Base-by-base conservation (phyloP, 75 land plant species). In the Selaginella moellendorffii region DNA sequence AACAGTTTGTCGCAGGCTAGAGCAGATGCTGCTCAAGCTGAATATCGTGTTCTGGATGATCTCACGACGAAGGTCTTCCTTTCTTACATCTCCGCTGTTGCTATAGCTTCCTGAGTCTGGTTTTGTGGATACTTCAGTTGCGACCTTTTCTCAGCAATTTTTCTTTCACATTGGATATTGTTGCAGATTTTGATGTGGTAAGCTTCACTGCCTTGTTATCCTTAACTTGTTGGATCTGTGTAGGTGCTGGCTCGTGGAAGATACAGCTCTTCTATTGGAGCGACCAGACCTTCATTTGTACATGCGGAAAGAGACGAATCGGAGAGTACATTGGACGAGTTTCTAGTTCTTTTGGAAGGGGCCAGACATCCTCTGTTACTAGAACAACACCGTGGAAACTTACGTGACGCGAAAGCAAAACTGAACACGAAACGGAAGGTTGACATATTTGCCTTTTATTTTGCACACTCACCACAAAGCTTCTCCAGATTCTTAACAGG, bases 141-240 rank as follows among this genome's bases (percentile, higher is more conserved):
- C 64, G 70, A 70, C 71, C 64, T 31, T 71, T 63, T 24, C 31
- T 88, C 63, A 79, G 79, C 65, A 77, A 77, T 54, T 77, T 92
- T 27, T 31, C 70, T 2, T 54, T 61, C 25, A 62, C 80, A n/a
- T 65, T 92, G 61, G 68, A 68, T 27, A 53, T 61, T 9, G 64
- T 88, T n/a, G 76, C 83, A 62, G 65, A 68, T 53, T 64, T 92
- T 54, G 97, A 92, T 76, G 78, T 77, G 84, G 92, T 91, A 75
- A 54, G 85, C 59, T 24, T 56, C n/a, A 21, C 8, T 56, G 19
- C 23, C 5, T 67, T 28, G 27, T 29, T 26, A 64, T 8, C 27
- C 25, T 29, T 27, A 27, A 8, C 64, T 24, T 0, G 12, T 2
- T 63, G 21, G n/a, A 1, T 66, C 19, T 67, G 63, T 69, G 69